Conservation (phyloP, 2,329 filamentous ascomycete genomes). For the Sporothrix phasma region DNA sequence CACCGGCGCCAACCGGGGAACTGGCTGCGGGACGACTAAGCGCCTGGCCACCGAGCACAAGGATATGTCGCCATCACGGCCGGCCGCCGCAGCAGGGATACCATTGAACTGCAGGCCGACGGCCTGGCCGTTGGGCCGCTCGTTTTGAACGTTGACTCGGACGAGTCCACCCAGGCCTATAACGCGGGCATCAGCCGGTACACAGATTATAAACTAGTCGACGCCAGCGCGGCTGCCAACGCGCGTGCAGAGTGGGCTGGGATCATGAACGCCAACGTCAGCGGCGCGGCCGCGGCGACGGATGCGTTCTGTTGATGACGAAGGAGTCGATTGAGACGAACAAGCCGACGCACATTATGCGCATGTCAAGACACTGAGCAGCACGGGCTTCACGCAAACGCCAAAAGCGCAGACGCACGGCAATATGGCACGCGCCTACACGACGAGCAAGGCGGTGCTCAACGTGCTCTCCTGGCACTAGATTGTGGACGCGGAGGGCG, state of each 20-base stretch:
- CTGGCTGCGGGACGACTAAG: slow-evolving; percentile 33
- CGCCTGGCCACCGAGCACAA: slow-evolving; percentile 29
- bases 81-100: slow-evolving; percentile 28
- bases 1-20: slow-evolving; percentile 34
- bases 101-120: slow-evolving; percentile 25
- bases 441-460: slow-evolving; percentile 23
- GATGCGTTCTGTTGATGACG: slow-evolving; percentile 27
- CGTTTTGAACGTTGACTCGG: slow-evolving; percentile 33
- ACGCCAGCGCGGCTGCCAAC: not conserved
- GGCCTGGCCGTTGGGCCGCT: slow-evolving; percentile 28
- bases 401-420: slow-evolving; percentile 9
- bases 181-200: slow-evolving; percentile 22
- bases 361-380: slow-evolving; percentile 21
- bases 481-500: slow-evolving; percentile 23
- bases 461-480: slow-evolving; percentile 26
- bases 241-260: not conserved
- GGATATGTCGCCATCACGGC: slow-evolving; percentile 32
- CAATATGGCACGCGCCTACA: slow-evolving; percentile 19
- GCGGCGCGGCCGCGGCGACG: slow-evolving; percentile 24
- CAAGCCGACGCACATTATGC: slow-evolving; percentile 21
- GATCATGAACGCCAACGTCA: slow-evolving; percentile 20
- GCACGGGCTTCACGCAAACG: slow-evolving; percentile 18
- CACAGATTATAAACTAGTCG: not conserved
- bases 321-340: slow-evolving; percentile 20
- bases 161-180: slow-evolving; percentile 31